Conservation (phyloP, 2,329 filamentous ascomycete genomes). For the Hysterium pulicare region DNA sequence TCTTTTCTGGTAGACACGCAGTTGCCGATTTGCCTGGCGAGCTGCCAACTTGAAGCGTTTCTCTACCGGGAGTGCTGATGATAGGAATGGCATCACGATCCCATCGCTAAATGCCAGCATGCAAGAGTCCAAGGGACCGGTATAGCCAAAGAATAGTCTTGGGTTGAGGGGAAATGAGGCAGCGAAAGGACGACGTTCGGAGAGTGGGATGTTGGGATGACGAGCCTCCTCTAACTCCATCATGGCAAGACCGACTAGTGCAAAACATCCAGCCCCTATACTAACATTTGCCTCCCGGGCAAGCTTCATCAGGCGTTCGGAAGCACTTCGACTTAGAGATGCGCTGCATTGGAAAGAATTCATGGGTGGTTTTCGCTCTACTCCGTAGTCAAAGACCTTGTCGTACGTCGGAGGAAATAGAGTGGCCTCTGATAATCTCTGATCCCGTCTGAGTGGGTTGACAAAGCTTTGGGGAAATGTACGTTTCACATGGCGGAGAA, state of each 20-base stretch:
- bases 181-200: slow-evolving; percentile 38
- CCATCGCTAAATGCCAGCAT: slow-evolving; percentile 50
- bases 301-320: slow-evolving; percentile 35
- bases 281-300: slow-evolving; percentile 38
- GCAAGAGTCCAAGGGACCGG: slow-evolving; percentile 40
- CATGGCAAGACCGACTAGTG: slow-evolving; percentile 45
- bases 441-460: slow-evolving; percentile 38
- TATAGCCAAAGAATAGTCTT: slow-evolving; percentile 40
- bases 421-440: slow-evolving; percentile 12
- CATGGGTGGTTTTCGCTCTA: slow-evolving; percentile 30
- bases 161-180: slow-evolving; percentile 48
- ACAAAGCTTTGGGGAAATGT: slow-evolving; percentile 39
- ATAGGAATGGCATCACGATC: slow-evolving; percentile 44
- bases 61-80: slow-evolving; percentile 31
- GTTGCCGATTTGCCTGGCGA: slow-evolving; percentile 40
- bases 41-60: slow-evolving; percentile 39
- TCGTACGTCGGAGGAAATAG: slow-evolving; percentile 30
- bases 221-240: slow-evolving; percentile 42
- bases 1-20: slow-evolving; percentile 46
- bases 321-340: slow-evolving; percentile 28
- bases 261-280: slow-evolving; percentile 46
- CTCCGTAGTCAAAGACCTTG: slow-evolving; percentile 38
- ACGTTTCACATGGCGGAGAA: slow-evolving; percentile 42
- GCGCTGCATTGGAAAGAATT: slow-evolving; percentile 33
- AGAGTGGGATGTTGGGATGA: slow-evolving; percentile 22